A percentile compares a stretch with the other conserved stretches of the same genome.
phyloP scores from a whole-genome alignment of 108 stramenopile genomes.

The Nitzschia sp. region DNA sequence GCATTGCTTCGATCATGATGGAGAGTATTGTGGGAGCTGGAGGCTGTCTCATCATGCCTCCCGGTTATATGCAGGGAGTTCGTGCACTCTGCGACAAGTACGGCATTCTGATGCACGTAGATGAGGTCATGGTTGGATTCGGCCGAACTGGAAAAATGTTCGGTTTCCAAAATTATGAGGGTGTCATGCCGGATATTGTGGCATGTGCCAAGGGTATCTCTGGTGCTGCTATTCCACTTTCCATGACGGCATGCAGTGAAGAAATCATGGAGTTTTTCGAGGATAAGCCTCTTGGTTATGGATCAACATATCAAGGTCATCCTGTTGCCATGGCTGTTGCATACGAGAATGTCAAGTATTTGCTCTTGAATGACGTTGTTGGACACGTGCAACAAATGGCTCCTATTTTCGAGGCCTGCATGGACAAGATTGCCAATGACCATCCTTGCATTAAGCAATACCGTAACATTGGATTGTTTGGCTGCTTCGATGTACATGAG shows the following conservation, averaged over 20 bases:
- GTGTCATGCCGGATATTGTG: constrained; percentile 89
- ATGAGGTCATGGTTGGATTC: constrained; percentile 96
- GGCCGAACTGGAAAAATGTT: constrained; percentile 92
- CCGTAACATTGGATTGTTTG: constrained; percentile 62
- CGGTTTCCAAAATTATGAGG: constrained; percentile 88
- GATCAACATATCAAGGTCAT: constrained; percentile 59
- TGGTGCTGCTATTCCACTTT: constrained; percentile 45
- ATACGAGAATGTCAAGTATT: constrained; percentile 57
- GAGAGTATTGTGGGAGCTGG: constrained; percentile 93
- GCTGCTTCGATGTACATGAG: constrained; percentile 55
- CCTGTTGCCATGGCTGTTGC: constrained; percentile 65
- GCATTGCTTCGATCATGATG: constrained; percentile 89
- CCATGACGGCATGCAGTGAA: constrained; percentile 49
- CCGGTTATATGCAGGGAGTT: constrained; percentile 70
- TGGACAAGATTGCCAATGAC: constrained; percentile 41
- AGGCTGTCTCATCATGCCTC: constrained; percentile 77
- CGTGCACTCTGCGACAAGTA: constrained; percentile 84
- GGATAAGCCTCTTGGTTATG: constrained; percentile 64
- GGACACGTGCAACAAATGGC: constrained; percentile 48
- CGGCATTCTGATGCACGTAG: constrained; percentile 89
- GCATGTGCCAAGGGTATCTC: constrained; percentile 87
- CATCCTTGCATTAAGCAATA: constrained; percentile 58
- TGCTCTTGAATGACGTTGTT: constrained; percentile 47
- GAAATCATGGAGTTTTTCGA: constrained; percentile 65
- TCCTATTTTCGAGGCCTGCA: constrained; percentile 49